phyloP scores from a whole-genome alignment of 192 early-diverging fungal genomes.

The Neocallimastix lanati region DNA sequence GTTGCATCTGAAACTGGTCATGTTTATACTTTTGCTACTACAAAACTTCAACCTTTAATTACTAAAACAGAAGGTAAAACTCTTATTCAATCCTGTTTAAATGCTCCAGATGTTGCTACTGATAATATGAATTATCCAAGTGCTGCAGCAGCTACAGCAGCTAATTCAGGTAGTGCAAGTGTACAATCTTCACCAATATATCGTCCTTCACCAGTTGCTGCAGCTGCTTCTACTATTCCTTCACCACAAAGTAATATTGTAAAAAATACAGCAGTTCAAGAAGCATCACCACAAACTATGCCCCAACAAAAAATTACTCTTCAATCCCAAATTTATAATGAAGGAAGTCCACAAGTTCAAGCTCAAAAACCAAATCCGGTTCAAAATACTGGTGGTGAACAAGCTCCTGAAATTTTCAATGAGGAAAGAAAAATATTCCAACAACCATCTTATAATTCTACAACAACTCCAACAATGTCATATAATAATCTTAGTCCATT shows the following conservation, averaged over 20 bases:
- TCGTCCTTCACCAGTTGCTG: not conserved
- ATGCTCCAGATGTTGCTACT: slow-evolving; percentile 49
- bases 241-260: not conserved
- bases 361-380: not conserved
- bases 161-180: not conserved
- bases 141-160: no score
- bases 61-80: slow-evolving; percentile 81
- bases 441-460: not conserved
- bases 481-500: not conserved
- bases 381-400: not conserved
- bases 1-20: slow-evolving; percentile 90
- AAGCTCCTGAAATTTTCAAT: not conserved
- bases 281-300: not conserved
- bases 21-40: slow-evolving; percentile 87
- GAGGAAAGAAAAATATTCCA: not conserved
- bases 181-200: not conserved
- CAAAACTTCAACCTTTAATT: slow-evolving; percentile 80
- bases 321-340: not conserved
- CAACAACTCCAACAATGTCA: not conserved
- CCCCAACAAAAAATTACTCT: not conserved
- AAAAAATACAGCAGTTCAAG: not conserved
- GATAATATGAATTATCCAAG: not conserved
- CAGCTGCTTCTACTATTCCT: not conserved
- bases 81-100: slow-evolving; percentile 79
- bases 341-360: not conserved